Conservation (phyloP, 306 rosid species). For the Cotoneaster glaucophyllus region DNA sequence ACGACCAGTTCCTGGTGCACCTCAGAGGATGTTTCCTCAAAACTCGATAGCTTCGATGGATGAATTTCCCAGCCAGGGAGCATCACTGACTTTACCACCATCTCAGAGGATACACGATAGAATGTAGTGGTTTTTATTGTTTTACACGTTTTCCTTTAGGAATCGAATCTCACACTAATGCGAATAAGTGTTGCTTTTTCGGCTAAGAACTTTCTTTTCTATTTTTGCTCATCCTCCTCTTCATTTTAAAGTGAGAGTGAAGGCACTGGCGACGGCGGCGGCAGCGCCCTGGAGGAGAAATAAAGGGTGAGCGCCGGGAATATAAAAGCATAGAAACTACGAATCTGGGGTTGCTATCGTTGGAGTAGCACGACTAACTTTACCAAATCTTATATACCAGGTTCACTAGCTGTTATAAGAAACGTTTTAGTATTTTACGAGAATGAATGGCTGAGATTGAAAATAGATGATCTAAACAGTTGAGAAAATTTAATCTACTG, state of each 20-base stretch:
- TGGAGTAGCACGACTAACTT: too few relatives aligned
- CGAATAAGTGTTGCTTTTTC: background rate
- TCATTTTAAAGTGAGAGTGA: background rate
- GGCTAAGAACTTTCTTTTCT: background rate
- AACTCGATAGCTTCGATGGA: slow-evolving; percentile 39
- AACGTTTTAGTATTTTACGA: too few relatives aligned
- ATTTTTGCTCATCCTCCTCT: background rate
- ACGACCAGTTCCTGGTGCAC: slow-evolving; percentile 31
- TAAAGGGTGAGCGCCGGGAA: too few relatives aligned
- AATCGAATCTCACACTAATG: background rate
- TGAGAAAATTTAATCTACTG: too few relatives aligned
- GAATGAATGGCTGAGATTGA: too few relatives aligned
- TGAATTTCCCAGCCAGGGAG: slow-evolving; percentile 47
- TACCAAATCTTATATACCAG: too few relatives aligned
- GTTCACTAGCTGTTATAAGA: too few relatives aligned
- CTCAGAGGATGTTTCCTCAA: slow-evolving; percentile 43
- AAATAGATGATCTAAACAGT: too few relatives aligned
- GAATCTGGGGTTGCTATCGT: too few relatives aligned
- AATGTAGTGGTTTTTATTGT: background rate
- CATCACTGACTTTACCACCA: slow-evolving; percentile 30
- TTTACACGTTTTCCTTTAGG: background rate
- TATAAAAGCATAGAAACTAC: too few relatives aligned
- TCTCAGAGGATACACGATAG: slow-evolving; percentile 35
- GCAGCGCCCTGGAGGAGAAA: too few relatives aligned
- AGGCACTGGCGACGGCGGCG: too few relatives aligned